Percentiles rank a stretch among this genome's conserved stretches.
Conservation (phyloP, 495 filamentous ascomycete species). For the Tuber magnatum region DNA sequence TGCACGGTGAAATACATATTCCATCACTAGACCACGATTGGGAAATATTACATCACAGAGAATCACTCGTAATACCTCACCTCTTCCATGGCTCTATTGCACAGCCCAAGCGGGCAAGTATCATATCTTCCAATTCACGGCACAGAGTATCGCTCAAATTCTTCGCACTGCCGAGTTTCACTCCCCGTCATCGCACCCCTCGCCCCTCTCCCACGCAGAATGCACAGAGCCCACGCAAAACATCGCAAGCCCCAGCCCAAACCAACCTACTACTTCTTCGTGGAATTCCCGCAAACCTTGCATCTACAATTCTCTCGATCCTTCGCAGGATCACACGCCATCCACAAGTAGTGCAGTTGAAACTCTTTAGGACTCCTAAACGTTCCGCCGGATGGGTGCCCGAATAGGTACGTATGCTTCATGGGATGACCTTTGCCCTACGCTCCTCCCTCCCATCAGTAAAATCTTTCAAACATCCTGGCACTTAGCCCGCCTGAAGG, state of each 20-base stretch:
- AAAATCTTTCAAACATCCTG: not conserved
- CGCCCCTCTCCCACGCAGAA: not conserved
- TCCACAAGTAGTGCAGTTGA: conserved; percentile 46
- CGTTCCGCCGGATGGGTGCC: conserved; percentile 52
- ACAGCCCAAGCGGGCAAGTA: not conserved
- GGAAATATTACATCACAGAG: not conserved
- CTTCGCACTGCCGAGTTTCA: too few relatives aligned
- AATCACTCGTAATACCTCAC: not conserved
- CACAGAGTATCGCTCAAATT: not conserved
- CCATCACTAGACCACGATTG: too few relatives aligned
- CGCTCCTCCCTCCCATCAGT: not conserved
- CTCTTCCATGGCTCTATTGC: not conserved
- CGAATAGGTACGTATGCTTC: conserved; percentile 55
- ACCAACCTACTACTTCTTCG: not conserved
- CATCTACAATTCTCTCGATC: not conserved
- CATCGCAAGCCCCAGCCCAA: too few relatives aligned
- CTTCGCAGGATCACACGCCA: not conserved
- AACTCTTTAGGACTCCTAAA: conserved; percentile 55
- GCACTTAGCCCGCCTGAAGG: not conserved
- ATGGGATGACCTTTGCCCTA: not conserved
- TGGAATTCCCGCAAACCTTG: not conserved
- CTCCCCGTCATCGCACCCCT: not conserved
- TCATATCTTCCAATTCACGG: not conserved
- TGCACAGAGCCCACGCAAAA: too few relatives aligned
- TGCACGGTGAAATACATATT: too few relatives aligned